Conservation (phyloP, 495 filamentous ascomycete genomes). For the Margaritispora aquatica region DNA sequence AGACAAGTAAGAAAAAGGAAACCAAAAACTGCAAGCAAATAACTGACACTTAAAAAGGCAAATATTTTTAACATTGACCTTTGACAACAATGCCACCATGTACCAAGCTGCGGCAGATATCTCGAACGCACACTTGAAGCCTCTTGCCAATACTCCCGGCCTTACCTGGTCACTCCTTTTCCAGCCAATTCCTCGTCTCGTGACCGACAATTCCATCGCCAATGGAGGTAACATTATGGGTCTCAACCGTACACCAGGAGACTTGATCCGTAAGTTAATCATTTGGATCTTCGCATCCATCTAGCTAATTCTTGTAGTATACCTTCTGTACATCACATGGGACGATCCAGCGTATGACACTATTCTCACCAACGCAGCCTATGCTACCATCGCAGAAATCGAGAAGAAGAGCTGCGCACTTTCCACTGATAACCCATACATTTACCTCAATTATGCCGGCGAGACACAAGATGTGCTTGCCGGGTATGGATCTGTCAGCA, state of each 20-base stretch:
- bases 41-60: background rate
- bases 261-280: conserved; percentile 3
- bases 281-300: background rate
- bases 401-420: background rate
- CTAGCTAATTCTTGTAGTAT: background rate
- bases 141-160: background rate
- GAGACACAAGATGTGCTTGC: conserved; percentile 35
- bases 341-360: background rate
- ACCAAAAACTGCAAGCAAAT: background rate
- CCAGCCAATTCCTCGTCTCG: background rate
- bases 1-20: background rate
- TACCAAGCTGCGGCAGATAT: background rate
- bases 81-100: background rate
- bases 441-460: conserved; percentile 34
- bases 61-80: background rate
- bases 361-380: background rate
- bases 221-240: conserved; percentile 1
- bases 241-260: background rate
- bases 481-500: conserved; percentile 40
- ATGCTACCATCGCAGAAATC: background rate
- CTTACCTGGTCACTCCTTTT: conserved; percentile 1
- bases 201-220: background rate
- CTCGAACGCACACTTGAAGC: background rate
- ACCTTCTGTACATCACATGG: conserved; percentile 5
- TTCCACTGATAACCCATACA: background rate